Evolutionary conservation across 805 yeast species (phyloP).

Genomic region (Myxozyma nipponensis): DNA sequence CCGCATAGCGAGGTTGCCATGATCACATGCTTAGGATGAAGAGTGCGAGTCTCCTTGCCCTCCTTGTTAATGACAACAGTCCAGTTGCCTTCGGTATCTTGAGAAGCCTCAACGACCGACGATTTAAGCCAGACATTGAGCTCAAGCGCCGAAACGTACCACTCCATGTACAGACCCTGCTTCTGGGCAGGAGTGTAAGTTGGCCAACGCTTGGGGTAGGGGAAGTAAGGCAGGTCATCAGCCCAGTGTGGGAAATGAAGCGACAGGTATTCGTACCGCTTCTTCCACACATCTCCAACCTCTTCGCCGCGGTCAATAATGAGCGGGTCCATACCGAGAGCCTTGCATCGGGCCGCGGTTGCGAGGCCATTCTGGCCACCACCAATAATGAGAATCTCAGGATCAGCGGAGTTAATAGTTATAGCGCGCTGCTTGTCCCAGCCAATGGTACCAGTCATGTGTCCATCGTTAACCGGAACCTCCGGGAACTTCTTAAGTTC

Average conservation of each 20-base stretch:
- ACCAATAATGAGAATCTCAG: conserved; percentile 1
- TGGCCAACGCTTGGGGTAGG: not conserved
- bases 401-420: no score
- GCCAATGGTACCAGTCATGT: not conserved
- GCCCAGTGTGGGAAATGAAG: conserved; percentile 1
- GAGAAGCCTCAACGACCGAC: no score
- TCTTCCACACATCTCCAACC: conserved; percentile 1
- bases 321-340: not conserved
- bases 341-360: not conserved
- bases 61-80: not conserved
- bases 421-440: conserved; percentile 1
- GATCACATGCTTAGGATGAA: not conserved
- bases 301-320: not conserved
- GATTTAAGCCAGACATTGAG: not conserved
- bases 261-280: not conserved
- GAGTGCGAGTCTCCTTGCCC: not conserved
- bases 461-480: no score
- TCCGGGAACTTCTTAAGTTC: not conserved
- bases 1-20: conserved; percentile 1
- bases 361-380: conserved; percentile 2
- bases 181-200: not conserved
- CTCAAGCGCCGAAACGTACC: not conserved
- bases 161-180: conserved; percentile 1
- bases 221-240: not conserved
- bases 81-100: no score